Conservation (phyloP, 2,329 filamentous ascomycete genomes). For the Hypoxylon rubiginosum region DNA sequence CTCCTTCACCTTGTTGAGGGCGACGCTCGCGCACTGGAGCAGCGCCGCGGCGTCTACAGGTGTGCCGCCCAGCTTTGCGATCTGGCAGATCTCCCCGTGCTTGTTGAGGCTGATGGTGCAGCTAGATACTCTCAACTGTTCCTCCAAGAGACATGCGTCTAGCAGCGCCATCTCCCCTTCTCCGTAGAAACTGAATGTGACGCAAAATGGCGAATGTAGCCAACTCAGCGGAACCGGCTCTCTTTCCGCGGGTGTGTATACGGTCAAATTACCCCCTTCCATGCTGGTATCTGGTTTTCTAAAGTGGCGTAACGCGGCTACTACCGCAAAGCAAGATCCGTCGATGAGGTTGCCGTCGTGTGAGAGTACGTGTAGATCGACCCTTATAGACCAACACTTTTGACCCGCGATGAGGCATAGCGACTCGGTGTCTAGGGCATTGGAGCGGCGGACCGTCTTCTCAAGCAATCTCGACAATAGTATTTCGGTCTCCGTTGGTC, state of each 20-base stretch:
- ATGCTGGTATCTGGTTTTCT: slow-evolving; percentile 90
- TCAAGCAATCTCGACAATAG: slow-evolving; percentile 90
- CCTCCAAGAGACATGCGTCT: slow-evolving; percentile 81
- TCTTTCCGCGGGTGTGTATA: slow-evolving; percentile 86
- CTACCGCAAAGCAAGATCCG: slow-evolving; percentile 85
- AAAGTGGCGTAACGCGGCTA: slow-evolving; percentile 92
- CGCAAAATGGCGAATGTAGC: slow-evolving; percentile 90
- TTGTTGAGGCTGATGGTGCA: slow-evolving; percentile 88
- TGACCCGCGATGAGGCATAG: slow-evolving; percentile 91
- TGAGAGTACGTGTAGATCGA: slow-evolving; percentile 90
- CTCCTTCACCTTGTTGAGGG: slow-evolving; percentile 83
- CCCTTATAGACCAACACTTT: slow-evolving; percentile 92
- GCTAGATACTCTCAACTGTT: slow-evolving; percentile 79
- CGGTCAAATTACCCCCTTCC: slow-evolving; percentile 84
- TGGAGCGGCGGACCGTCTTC: slow-evolving; percentile 92
- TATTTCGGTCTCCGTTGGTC: slow-evolving; percentile 85
- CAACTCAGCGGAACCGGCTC: slow-evolving; percentile 92
- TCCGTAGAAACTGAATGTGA: slow-evolving; percentile 89
- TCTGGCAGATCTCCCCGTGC: slow-evolving; percentile 90
- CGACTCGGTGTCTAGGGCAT: slow-evolving; percentile 94
- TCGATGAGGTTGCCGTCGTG: slow-evolving; percentile 94
- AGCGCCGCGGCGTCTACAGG: slow-evolving; percentile 84
- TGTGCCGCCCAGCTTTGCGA: slow-evolving; percentile 89
- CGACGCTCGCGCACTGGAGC: slow-evolving; percentile 80
- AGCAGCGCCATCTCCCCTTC: slow-evolving; percentile 78